Conservation (phyloP, 2,329 filamentous ascomycete genomes). For the Catunica adiposa region DNA sequence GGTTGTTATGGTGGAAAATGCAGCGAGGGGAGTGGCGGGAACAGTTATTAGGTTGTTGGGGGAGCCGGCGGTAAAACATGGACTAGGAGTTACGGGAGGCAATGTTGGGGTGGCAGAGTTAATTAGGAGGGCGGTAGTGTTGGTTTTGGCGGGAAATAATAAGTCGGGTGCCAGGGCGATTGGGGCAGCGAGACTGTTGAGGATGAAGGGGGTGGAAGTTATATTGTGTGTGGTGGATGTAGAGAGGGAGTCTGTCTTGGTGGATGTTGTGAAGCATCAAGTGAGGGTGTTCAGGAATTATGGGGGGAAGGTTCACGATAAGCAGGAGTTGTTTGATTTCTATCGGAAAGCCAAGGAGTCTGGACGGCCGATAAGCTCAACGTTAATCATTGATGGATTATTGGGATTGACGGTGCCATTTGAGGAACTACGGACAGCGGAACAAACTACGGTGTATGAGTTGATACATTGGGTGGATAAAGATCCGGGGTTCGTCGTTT, state of each 20-base stretch:
- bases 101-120: slow-evolving; percentile 19
- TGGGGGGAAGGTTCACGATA: slow-evolving; percentile 53
- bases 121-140: slow-evolving; percentile 28
- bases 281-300: slow-evolving; percentile 70
- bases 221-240: slow-evolving; percentile 72
- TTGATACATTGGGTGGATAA: slow-evolving; percentile 90
- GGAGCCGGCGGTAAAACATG: slow-evolving; percentile 42
- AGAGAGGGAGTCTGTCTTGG: slow-evolving; percentile 63
- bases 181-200: slow-evolving; percentile 70
- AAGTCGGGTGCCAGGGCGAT: slow-evolving; percentile 73
- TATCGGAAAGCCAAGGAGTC: slow-evolving; percentile 28
- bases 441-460: slow-evolving; percentile 72
- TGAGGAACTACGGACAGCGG: slow-evolving; percentile 67
- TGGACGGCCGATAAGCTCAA: slow-evolving; percentile 33
- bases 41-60: slow-evolving; percentile 55
- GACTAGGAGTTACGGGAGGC: slow-evolving; percentile 26
- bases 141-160: slow-evolving; percentile 91
- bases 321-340: slow-evolving; percentile 44
- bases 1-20: slow-evolving; percentile 83
- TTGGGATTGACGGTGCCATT: slow-evolving; percentile 77
- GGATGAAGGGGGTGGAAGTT: slow-evolving; percentile 66
- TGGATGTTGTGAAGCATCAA: slow-evolving; percentile 68
- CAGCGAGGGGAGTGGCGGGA: slow-evolving; percentile 75
- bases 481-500: slow-evolving; percentile 63
- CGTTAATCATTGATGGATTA: slow-evolving; percentile 76